Evolutionary conservation across 495 filamentous ascomycete species (phyloP), one percentile per base, ranked within the genome.

Genomic region (Podospora australis): DNA sequence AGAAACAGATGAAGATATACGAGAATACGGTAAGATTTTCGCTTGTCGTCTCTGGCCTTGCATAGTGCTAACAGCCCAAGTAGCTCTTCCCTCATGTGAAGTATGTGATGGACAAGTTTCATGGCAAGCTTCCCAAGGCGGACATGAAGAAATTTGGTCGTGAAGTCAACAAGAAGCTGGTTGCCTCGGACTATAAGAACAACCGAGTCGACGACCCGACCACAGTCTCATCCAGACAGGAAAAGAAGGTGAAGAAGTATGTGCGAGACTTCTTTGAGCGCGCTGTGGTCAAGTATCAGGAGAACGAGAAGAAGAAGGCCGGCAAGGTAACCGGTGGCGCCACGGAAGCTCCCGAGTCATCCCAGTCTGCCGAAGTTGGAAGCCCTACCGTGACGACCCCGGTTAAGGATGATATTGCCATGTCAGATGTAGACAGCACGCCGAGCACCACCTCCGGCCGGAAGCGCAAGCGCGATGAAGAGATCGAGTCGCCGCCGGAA

Each of bases 1-100:
- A 95, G 45, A 95, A 95, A 66, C 84, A 89, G 64, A 91, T 87
- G 77, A 94, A 88, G 68, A 71, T 94, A 3, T 96, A 95, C 54
- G 89, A 95, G 63, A 89, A 88, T 59, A 91, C 90, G 14, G 88
- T 92, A 72, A 60, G 84, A 48, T 8, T 40, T 34, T 4, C 13
- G 16, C 10, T 28, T 30, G 21, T 5, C 35, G 2, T 22, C 42
- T 17, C 26, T 36, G 19, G 26, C 32, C 20, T 20, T 42, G 7
- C 25, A 10, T n/a, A 10, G 7, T 56, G 40, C 64, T 68, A 42
- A 72, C 57, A 50, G 46, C 13, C 39, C 22, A 23, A 34, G 3
- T 51, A 95, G 88, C 71, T 96, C 16, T 83, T 81, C 57, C 88
- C 88, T 10, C 81, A 87, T 53, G 82, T 95, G 55, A 88, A 90